phyloP scores from a whole-genome alignment of 441 rosid species.

The Populus tomentosa region DNA sequence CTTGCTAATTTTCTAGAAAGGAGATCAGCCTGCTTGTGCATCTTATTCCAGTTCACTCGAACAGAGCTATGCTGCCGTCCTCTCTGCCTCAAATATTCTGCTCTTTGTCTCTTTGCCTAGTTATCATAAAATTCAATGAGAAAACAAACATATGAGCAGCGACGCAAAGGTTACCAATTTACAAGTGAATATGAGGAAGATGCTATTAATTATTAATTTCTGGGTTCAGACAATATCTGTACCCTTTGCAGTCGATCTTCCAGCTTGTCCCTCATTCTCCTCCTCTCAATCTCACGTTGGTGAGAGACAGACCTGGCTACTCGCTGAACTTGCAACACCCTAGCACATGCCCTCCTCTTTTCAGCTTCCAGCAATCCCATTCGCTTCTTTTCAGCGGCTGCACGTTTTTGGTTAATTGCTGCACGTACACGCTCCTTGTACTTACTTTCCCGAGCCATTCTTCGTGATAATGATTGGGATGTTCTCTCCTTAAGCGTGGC shows the following conservation, averaged over 20 bases:
- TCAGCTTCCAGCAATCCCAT: slow-evolving; percentile 81
- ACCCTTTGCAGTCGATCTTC: slow-evolving; percentile 91
- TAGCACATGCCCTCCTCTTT: slow-evolving; percentile 77
- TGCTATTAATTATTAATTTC: not conserved
- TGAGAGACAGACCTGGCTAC: slow-evolving; percentile 71
- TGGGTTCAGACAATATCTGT: slow-evolving; percentile 7
- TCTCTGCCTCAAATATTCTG: slow-evolving; percentile 88
- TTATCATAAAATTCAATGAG: slow-evolving; percentile 11
- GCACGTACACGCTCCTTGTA: slow-evolving; percentile 79
- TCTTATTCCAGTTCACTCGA: slow-evolving; percentile 39
- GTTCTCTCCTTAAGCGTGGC: slow-evolving; percentile 81
- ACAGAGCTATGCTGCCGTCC: slow-evolving; percentile 51
- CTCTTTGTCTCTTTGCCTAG: slow-evolving; percentile 86
- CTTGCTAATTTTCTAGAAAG: slow-evolving; percentile 77
- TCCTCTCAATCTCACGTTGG: slow-evolving; percentile 91
- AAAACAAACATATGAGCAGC: not conserved
- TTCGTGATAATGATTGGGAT: slow-evolving; percentile 70
- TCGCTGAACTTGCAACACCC: slow-evolving; percentile 62
- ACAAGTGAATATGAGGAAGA: not conserved
- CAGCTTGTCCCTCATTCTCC: slow-evolving; percentile 71
- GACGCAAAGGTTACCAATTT: not conserved
- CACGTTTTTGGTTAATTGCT: slow-evolving; percentile 85
- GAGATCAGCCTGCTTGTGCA: slow-evolving; percentile 69
- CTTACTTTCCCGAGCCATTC: slow-evolving; percentile 83
- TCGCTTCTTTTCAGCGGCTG: slow-evolving; percentile 92